phyloP scores from a whole-genome alignment of 73 alveolate genomes.

The Urostyla sp. region DNA sequence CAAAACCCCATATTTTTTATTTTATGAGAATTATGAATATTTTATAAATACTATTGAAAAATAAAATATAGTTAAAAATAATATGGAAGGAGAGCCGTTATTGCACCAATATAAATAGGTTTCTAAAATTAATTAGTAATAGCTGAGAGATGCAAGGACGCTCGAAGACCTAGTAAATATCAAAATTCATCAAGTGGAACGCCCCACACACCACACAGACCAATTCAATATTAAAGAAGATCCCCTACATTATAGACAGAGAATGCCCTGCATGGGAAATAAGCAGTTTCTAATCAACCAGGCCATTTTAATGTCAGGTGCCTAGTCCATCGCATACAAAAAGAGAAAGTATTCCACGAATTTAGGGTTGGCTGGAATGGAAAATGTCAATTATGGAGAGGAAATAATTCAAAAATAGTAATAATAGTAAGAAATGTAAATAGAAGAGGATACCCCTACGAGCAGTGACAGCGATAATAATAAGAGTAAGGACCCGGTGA shows the following conservation, averaged over 20 bases:
- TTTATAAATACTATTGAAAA: too few relatives aligned
- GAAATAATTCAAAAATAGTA: not conserved
- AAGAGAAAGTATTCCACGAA: slow-evolving; percentile 10
- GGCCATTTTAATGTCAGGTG: slow-evolving; percentile 41
- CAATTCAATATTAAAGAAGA: slow-evolving; percentile 35
- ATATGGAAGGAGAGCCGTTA: slow-evolving; percentile 17
- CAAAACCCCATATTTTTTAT: too few relatives aligned
- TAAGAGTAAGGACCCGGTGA: slow-evolving; percentile 26
- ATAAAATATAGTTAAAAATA: too few relatives aligned
- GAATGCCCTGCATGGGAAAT: slow-evolving; percentile 57
- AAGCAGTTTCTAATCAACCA: slow-evolving; percentile 39
- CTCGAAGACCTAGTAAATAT: slow-evolving; percentile 70
- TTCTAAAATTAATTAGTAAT: slow-evolving; percentile 29
- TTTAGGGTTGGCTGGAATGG: slow-evolving; percentile 49
- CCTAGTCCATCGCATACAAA: slow-evolving; percentile 17
- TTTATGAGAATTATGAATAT: too few relatives aligned
- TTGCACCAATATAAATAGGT: slow-evolving; percentile 22
- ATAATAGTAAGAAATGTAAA: not conserved
- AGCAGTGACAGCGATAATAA: not conserved
- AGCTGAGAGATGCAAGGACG: slow-evolving; percentile 66
- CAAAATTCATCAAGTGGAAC: slow-evolving; percentile 35
- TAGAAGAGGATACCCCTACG: not conserved
- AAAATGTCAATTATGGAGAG: not conserved
- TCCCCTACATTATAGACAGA: slow-evolving; percentile 46
- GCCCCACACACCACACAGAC: slow-evolving; percentile 5